A percentile compares a stretch with the other conserved stretches of the same genome.
phyloP scores from a whole-genome alignment of 225 moss, liverwort and hornwort genomes.

The Takakia lepidozioides region DNA sequence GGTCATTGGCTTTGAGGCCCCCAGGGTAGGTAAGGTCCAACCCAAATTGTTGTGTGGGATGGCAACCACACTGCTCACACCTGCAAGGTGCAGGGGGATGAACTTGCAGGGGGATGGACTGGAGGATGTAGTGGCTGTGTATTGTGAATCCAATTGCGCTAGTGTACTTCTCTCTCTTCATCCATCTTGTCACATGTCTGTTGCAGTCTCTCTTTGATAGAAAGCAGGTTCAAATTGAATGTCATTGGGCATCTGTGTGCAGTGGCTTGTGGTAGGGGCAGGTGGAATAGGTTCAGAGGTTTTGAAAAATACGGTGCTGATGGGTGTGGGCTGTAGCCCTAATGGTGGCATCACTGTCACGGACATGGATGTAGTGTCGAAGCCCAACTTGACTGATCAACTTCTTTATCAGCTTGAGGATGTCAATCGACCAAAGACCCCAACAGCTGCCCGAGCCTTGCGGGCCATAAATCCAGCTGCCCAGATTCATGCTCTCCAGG shows the following conservation, averaged over 20 bases:
- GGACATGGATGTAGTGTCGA: slow-evolving; percentile 92
- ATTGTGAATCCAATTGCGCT: too few relatives aligned
- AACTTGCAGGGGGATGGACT: too few relatives aligned
- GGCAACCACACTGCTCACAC: too few relatives aligned
- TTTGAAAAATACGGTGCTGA: slow-evolving; percentile 84
- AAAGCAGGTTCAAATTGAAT: background rate
- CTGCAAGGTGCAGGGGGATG: too few relatives aligned
- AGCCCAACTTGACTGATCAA: slow-evolving; percentile 81
- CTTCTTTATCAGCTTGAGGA: slow-evolving; percentile 82
- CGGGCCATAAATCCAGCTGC: slow-evolving; percentile 88
- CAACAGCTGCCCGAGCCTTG: slow-evolving; percentile 86
- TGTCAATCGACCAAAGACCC: slow-evolving; percentile 77
- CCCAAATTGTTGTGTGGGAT: too few relatives aligned
- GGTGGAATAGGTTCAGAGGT: slow-evolving; percentile 90
- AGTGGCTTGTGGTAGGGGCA: slow-evolving; percentile 99
- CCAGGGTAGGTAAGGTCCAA: too few relatives aligned
- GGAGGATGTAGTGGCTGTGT: too few relatives aligned
- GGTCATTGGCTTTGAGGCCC: too few relatives aligned
- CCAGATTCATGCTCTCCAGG: slow-evolving; percentile 75
- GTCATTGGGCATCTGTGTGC: slow-evolving; percentile 8
- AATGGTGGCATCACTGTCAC: slow-evolving; percentile 87
- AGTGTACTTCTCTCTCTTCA: too few relatives aligned
- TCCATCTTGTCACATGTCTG: too few relatives aligned
- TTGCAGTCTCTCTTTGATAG: slow-evolving; percentile 2
- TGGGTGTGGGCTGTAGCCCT: slow-evolving; percentile 93